These are phyloP conservation scores for Barbarea vulgaris DNA, from an alignment of 345 rosid species.

Conservation along the genomic window DNA sequence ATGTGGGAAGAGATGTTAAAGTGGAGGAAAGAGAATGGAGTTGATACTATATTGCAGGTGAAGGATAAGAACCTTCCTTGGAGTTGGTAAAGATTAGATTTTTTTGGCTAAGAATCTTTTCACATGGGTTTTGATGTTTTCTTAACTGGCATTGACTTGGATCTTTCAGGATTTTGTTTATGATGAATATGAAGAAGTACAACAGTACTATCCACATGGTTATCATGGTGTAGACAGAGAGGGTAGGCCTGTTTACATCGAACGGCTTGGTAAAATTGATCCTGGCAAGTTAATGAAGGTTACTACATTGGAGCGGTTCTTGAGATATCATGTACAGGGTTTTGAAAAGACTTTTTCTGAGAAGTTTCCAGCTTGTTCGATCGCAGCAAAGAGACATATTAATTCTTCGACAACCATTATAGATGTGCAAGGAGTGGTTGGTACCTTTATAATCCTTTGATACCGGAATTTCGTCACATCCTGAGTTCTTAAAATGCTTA, in stretches of 20 bases:
- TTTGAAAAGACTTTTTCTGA: constrained; percentile 87
- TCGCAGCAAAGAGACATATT: constrained; percentile 78
- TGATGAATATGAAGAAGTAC: constrained; percentile 80
- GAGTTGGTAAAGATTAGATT: constrained; percentile 10
- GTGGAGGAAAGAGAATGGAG: constrained; percentile 82
- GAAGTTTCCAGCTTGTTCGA: constrained; percentile 93
- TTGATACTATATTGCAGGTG: constrained; percentile 84
- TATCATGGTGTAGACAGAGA: constrained; percentile 94
- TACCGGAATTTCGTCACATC: background rate
- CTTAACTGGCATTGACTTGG: constrained; percentile 18
- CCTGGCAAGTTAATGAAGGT: constrained; percentile 76
- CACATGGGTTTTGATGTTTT: constrained; percentile 24
- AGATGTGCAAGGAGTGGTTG: constrained; percentile 91
- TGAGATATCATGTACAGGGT: constrained; percentile 87
- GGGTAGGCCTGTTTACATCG: constrained; percentile 87
- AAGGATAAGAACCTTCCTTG: constrained; percentile 35
- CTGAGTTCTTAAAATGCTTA: background rate
- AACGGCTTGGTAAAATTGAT: constrained; percentile 79
- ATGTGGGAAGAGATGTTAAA: constrained; percentile 97
- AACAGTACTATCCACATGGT: constrained; percentile 86
- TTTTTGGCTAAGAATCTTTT: constrained; percentile 13
- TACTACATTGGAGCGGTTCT: constrained; percentile 86
- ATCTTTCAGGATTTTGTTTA: constrained; percentile 77
- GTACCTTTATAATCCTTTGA: constrained; percentile 2
- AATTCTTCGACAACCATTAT: constrained; percentile 75